Conservation (phyloP, 108 stramenopile genomes). For the Asterionellopsis glacialis region DNA sequence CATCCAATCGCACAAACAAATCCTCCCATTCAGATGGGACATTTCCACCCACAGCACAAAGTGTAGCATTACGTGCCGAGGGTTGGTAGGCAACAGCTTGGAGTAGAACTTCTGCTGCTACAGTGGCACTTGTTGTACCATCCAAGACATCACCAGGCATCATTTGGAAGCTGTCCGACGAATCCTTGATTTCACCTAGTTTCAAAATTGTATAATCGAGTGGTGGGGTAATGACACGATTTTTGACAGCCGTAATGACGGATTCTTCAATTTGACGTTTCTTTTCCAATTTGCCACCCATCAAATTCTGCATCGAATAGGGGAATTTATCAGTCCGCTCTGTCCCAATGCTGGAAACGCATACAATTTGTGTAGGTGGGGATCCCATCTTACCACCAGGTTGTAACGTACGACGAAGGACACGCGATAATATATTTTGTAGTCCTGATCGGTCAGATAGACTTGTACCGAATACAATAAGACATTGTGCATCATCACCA, state of each 20-base stretch:
- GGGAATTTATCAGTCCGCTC: constrained; percentile 70
- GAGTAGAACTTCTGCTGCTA: constrained; percentile 36
- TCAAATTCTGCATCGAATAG: constrained; percentile 71
- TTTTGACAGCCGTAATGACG: constrained; percentile 37
- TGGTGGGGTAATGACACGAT: constrained; percentile 33
- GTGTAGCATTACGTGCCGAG: constrained; percentile 42
- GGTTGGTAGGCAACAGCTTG: constrained; percentile 48
- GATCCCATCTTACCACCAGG: constrained; percentile 32
- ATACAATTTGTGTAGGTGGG: constrained; percentile 77
- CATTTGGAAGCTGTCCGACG: constrained; percentile 26
- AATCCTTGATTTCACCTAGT: constrained; percentile 47
- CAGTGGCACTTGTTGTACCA: constrained; percentile 32
- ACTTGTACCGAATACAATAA: constrained; percentile 57
- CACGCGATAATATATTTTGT: constrained; percentile 49
- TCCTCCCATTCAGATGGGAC: constrained; percentile 50
- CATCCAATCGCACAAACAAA: constrained; percentile 62
- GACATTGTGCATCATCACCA: constrained; percentile 54
- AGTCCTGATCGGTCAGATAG: constrained; percentile 34
- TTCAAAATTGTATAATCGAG: constrained; percentile 82
- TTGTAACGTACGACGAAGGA: constrained; percentile 52
- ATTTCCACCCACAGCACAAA: constrained; percentile 25
- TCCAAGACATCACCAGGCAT: constrained; percentile 58
- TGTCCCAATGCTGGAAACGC: constrained; percentile 71
- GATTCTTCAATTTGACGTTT: constrained; percentile 67
- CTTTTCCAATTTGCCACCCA: constrained; percentile 72